A percentile compares a stretch with the other conserved stretches of the same genome.
phyloP scores from a whole-genome alignment of 2,329 filamentous ascomycete species.

The Hymenoscyphus fructigenus region DNA sequence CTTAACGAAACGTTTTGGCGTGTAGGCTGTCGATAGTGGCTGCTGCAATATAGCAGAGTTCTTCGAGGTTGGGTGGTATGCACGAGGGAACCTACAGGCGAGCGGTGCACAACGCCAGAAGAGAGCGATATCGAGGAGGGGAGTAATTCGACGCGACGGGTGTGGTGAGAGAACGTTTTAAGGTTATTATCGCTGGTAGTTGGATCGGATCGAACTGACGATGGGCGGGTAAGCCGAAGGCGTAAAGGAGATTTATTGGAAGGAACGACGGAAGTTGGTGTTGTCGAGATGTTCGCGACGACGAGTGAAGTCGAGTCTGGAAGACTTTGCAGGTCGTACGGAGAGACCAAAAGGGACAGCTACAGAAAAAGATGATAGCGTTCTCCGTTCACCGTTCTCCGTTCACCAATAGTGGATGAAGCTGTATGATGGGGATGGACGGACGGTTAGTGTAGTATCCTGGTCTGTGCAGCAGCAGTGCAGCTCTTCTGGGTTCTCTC shows the following conservation, averaged over 20 bases:
- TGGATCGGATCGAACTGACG: not conserved
- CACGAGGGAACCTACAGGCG: slow-evolving; percentile 22
- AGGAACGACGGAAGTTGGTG: not conserved
- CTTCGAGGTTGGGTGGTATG: slow-evolving; percentile 9
- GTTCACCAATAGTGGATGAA: not conserved
- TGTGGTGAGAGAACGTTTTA: not conserved
- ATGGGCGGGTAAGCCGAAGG: not conserved
- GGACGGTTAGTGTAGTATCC: not conserved
- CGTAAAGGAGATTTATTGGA: not conserved
- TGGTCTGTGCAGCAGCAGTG: not conserved
- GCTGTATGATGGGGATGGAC: not conserved
- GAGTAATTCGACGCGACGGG: not conserved
- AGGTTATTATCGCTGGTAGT: not conserved
- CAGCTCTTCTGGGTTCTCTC: not conserved
- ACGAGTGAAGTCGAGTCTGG: not conserved
- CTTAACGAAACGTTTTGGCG: not conserved
- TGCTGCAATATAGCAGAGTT: slow-evolving; percentile 19
- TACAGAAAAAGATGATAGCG: not conserved
- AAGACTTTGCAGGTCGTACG: not conserved
- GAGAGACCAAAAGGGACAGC: not conserved
- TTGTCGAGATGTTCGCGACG: not conserved
- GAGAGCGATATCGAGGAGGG: slow-evolving; percentile 18
- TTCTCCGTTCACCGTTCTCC: no score
- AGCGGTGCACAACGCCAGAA: slow-evolving; percentile 18
- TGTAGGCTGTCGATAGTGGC: slow-evolving; percentile 11